Base-by-base conservation (phyloP, 2,329 filamentous ascomycete species). In the Xylaria sp. region DNA sequence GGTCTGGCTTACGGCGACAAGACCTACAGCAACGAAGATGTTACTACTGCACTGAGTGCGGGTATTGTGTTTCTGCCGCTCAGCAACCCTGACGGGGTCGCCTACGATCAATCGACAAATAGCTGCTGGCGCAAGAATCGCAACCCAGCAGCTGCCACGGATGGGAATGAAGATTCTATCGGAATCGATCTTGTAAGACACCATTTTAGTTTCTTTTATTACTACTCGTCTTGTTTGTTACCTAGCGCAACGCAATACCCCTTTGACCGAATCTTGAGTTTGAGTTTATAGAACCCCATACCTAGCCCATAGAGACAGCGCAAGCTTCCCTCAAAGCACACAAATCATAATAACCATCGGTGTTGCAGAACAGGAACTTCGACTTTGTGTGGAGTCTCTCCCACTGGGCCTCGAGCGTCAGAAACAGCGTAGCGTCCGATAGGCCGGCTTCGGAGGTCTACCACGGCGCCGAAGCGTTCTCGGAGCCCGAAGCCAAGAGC, bases 61-160 rank as follows among this genome's bases (percentile, higher is more conserved):
- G 83, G 83, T 39, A 76, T 86, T 50, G 79, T 83, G 41, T 74
- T 79, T 59, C 64, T 83, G 37, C 75, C 80, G 2, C 66, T 81
- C n/a, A 72, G 74, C 56, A 84, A 83, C 68, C 78, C 81, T 0
- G 81, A 84, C 56, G 81, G 81, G 37, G 75, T 80, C 7, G 73
- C 76, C 21, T 76, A 77, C 60, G 81, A 83, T 59, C 80, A 83
- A 62, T 65, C 70, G 17, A 76, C 72, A 22, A 72, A 77, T 60
- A 68, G 67, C 22, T 81, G 80, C 71, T 83, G 80, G 81, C 76
- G 80, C 59, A 83, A 82, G 72, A 83, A 83, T 66, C 77, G 80
- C 29, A 82, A 81, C 66, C 71, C 76, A 0, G 66, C 65, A 19
- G 72, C 68, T 21, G 70, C 73, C 1, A 68, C 59, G 0, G 61